A percentile compares a stretch with the other conserved stretches of the same genome.
These are phyloP conservation scores for Eucalyptus marginata DNA, from an alignment of 345 rosid species.

Conservation along the genomic window DNA sequence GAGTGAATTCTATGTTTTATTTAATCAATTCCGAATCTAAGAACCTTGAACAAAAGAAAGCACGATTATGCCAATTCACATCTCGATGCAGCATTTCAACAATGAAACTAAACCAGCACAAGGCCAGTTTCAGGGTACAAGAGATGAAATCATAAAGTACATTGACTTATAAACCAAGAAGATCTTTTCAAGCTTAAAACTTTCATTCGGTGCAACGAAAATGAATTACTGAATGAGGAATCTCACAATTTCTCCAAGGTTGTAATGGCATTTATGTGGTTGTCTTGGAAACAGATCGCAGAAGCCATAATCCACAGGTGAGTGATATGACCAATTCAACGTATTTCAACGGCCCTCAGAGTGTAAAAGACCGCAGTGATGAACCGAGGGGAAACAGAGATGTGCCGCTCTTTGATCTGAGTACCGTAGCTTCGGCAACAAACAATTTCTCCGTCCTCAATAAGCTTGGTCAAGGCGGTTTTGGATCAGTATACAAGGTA, in stretches of 20 bases:
- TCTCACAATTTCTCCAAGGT: background rate
- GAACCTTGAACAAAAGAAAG: background rate
- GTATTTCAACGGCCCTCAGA: background rate
- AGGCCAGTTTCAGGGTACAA: background rate
- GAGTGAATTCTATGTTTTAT: background rate
- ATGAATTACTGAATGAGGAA: background rate
- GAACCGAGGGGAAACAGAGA: background rate
- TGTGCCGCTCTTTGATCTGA: constrained; percentile 5
- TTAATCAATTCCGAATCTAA: background rate
- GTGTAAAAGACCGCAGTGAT: background rate
- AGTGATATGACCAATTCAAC: background rate
- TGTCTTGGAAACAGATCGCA: background rate
- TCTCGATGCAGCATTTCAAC: background rate
- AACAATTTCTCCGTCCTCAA: constrained; percentile 7
- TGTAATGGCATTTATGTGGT: background rate
- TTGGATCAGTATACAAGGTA: constrained; percentile 29
- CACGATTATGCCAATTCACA: background rate
- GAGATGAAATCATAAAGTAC: background rate
- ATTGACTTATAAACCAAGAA: background rate
- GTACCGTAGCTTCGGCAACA: constrained; percentile 5
- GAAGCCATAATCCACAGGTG: background rate
- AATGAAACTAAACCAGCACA: background rate
- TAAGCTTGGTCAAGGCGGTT: constrained; percentile 28
- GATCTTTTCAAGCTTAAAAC: background rate
- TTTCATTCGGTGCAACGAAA: background rate